A percentile compares a stretch with the other conserved stretches of the same genome.
These are phyloP conservation scores for Bruguiera sexangula DNA, from an alignment of 345 rosid species.

Conservation along the genomic window DNA sequence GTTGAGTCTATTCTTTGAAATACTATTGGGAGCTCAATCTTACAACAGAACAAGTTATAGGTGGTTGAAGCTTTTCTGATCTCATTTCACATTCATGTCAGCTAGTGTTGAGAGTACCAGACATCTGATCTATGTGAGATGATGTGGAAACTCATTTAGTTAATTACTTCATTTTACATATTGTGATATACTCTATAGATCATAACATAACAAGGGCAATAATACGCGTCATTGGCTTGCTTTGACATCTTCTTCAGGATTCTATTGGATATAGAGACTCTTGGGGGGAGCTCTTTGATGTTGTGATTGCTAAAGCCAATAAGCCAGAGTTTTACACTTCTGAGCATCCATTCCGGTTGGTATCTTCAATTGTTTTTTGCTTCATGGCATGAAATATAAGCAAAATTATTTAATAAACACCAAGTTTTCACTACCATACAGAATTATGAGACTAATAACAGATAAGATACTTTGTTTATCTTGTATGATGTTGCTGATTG, in stretches of 20 bases:
- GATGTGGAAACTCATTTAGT: slow-evolving; percentile 3
- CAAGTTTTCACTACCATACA: no score
- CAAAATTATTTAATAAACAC: no score
- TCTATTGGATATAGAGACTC: slow-evolving; percentile 56
- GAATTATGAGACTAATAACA: neutral
- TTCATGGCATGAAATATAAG: no score
- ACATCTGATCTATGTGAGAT: neutral
- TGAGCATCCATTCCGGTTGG: slow-evolving; percentile 91
- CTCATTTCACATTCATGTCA: neutral
- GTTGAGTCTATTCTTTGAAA: no score
- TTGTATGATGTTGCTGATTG: neutral
- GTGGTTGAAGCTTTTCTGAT: no score
- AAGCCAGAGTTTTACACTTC: slow-evolving; percentile 92
- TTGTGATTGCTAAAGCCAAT: slow-evolving; percentile 92
- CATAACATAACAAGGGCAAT: neutral
- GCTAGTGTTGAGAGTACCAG: no score
- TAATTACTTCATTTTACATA: neutral
- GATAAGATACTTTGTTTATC: neutral
- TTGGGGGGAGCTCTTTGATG: slow-evolving; percentile 95
- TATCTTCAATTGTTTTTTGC: neutral
- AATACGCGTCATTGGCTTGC: slow-evolving; percentile 5
- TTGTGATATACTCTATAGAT: neutral
- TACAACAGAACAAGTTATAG: no score
- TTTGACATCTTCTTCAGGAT: slow-evolving; percentile 49
- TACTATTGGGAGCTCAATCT: no score